Base-by-base conservation (phyloP, 805 yeast genomes). In the Candida xyloterini region DNA sequence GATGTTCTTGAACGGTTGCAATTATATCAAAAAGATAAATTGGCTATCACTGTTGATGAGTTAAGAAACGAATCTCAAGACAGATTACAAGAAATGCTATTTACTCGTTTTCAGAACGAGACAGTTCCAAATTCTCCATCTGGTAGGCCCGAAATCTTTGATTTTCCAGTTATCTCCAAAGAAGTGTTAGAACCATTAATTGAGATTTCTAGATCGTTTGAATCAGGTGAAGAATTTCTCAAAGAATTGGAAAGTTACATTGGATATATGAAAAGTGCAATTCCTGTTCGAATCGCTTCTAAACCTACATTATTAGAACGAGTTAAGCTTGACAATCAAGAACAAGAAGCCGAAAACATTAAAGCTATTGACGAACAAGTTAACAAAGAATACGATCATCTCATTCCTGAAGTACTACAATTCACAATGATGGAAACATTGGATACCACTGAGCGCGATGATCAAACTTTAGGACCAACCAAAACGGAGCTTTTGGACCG, bases 331-430 rank as follows among this genome's bases (percentile, higher is more conserved):
- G 53, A 51, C 5, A 43, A 39, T 9, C 40, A 47, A 31, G 50
- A 53, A 9, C 35, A 33, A 5, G 60, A 56, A 33, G 33, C 25
- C 10, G 43, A 44, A 33, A 42, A 31, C 18, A 30, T 42, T 24
- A 20, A 35, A 7, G 29, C 35, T 28, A 13, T 37, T 10, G 24
- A 31, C 31, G 21, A 26, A 10, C 18, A 13, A 5, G 10, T 24
- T 10, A 15, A 25, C 3, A 21, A 6, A 2, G 18, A 20, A 4
- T 33, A 30, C 7, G 45, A 43, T 15, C 28, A 33, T 9, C 39
- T 10, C 57, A 58, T 42, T 1, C 34, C 14, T 0, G 62, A 60
- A 35, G 51, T 59, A 5, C 32, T 56, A 9, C 60, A 57, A 26
- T 33, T 38, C 7, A 53, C 62, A 4, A 30, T 34, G n/a, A 53